phyloP scores from a whole-genome alignment of 139 green algal genomes.

The Tetraselmis chui region DNA sequence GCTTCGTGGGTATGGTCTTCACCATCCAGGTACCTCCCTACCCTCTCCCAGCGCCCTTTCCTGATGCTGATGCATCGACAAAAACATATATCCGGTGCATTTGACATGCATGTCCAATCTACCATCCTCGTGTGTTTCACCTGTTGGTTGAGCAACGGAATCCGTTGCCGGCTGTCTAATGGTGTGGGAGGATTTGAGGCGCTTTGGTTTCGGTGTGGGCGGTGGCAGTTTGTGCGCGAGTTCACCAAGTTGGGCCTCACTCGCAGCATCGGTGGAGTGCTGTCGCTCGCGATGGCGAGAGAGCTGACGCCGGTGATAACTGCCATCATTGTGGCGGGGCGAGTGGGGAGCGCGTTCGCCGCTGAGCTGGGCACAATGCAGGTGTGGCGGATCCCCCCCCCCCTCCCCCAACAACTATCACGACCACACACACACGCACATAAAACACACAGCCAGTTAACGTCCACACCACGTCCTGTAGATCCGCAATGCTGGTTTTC shows the following conservation, averaged over 20 bases:
- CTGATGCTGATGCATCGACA: no score
- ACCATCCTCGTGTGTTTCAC: not conserved
- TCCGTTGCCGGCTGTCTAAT: not conserved
- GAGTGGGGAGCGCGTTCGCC: conserved; percentile 92
- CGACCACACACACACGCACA: no score
- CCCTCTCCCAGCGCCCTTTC: no score
- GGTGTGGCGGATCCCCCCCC: conserved; percentile 26
- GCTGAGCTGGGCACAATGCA: conserved; percentile 98
- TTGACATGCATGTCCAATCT: no score
- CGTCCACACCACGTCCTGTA: no score
- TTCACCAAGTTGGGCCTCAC: conserved; percentile 92
- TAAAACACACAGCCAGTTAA: no score
- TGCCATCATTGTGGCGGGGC: conserved; percentile 93
- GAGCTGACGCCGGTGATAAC: conserved; percentile 97
- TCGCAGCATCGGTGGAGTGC: conserved; percentile 88
- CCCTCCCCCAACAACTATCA: no score
- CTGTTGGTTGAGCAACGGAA: not conserved
- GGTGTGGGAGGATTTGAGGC: not conserved
- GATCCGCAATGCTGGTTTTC: not conserved
- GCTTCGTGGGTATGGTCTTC: conserved; percentile 99
- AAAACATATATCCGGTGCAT: no score
- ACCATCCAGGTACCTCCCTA: conserved; percentile 83
- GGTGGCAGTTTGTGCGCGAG: conserved; percentile 90
- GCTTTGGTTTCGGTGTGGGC: not conserved
- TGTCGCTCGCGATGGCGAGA: conserved; percentile 84